These are phyloP conservation scores for Apiospora koreana DNA, from an alignment of 2,329 filamentous ascomycete species.

Conservation along the genomic window DNA sequence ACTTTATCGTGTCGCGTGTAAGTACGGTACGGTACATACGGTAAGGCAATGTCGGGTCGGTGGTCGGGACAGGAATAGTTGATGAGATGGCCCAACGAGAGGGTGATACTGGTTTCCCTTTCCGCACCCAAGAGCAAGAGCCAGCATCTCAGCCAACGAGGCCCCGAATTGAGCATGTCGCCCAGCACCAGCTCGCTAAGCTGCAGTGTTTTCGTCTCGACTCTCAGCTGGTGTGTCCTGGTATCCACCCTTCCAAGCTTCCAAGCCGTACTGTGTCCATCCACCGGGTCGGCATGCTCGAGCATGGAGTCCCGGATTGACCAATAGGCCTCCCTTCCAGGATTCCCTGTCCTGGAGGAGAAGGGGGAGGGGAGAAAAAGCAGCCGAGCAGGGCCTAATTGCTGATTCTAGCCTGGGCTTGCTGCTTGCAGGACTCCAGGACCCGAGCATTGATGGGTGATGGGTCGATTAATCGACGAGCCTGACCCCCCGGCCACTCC, in stretches of 20 bases:
- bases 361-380: neutral
- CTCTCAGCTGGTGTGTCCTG: neutral
- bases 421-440: neutral
- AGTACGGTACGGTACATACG: neutral
- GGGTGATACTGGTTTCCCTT: neutral
- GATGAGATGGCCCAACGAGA: neutral
- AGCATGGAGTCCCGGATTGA: neutral
- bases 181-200: neutral
- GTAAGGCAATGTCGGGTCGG: neutral
- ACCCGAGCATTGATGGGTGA: neutral
- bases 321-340: slow-evolving; percentile 4
- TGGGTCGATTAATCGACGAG: neutral
- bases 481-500: neutral
- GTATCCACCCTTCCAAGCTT: neutral
- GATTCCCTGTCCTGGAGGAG: neutral
- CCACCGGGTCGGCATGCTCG: neutral
- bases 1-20: neutral
- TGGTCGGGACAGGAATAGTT: neutral
- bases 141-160: neutral
- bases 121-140: neutral
- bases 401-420: neutral
- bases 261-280: slow-evolving; percentile 2
- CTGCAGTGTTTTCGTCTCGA: slow-evolving; percentile 1
- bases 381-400: neutral
- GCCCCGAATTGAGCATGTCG: neutral